These are phyloP conservation scores for Laetiporus sulphureus DNA, from an alignment of 1,284 basidiomycete genomes.

Conservation along the genomic window DNA sequence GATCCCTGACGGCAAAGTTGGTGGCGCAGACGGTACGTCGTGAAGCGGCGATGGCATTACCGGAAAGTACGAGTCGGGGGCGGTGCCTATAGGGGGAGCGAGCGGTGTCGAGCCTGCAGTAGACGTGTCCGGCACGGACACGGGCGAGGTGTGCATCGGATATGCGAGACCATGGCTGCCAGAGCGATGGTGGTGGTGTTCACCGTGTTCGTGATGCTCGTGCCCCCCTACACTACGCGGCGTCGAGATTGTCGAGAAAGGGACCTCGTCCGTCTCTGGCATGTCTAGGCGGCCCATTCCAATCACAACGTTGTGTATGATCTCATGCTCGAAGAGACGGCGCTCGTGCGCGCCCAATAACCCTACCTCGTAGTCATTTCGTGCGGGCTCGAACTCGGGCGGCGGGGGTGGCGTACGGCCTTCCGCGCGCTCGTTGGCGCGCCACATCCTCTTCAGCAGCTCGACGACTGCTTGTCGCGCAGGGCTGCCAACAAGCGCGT, in stretches of 20 bases:
- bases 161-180: background rate
- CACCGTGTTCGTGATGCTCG: background rate
- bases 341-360: conserved; percentile 53
- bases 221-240: conserved; percentile 4
- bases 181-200: background rate
- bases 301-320: conserved; percentile 80
- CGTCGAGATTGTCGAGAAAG: conserved; percentile 4
- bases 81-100: conserved; percentile 2
- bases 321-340: conserved; percentile 68
- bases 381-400: conserved; percentile 27
- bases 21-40: background rate
- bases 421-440: conserved; percentile 38
- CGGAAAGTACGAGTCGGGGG: conserved; percentile 5
- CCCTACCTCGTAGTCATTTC: conserved; percentile 27
- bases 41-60: background rate
- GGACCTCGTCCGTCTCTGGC: conserved; percentile 13
- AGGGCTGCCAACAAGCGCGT: conserved; percentile 65
- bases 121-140: conserved; percentile 2
- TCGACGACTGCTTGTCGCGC: conserved; percentile 77
- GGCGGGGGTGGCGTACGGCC: conserved; percentile 11
- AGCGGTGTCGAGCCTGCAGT: conserved; percentile 7
- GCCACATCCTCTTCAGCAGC: conserved; percentile 60
- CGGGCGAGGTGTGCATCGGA: conserved; percentile 3
- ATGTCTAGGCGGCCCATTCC: conserved; percentile 78
- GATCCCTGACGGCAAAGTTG: background rate